Conservation (phyloP, 768 basidiomycete genomes). For the Zangia roseola region DNA sequence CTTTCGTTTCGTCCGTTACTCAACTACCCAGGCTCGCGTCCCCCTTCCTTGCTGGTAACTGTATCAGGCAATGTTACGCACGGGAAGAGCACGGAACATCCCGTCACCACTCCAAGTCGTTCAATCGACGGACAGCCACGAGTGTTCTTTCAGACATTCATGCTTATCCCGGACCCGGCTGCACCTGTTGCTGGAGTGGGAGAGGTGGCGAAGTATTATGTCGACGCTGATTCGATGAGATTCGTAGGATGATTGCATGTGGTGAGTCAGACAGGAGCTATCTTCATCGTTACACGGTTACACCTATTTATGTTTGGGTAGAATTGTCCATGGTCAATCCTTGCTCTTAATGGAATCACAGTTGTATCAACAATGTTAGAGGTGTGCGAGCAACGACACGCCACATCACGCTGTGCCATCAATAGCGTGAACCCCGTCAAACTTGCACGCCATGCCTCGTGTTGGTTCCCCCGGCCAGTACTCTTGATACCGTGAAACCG, state of each 20-base stretch:
- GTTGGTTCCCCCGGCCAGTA: too few relatives aligned
- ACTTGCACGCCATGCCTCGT: too few relatives aligned
- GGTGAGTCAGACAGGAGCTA: background rate
- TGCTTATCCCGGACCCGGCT: constrained; percentile 74
- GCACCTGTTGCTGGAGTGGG: constrained; percentile 63
- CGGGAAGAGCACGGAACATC: constrained; percentile 61
- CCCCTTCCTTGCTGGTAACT: constrained; percentile 74
- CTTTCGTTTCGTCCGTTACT: constrained; percentile 5
- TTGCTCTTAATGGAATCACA: background rate
- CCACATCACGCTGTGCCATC: too few relatives aligned
- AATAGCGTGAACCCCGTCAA: too few relatives aligned
- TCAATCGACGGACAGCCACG: constrained; percentile 75
- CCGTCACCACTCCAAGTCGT: constrained; percentile 44
- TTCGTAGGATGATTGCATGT: constrained; percentile 63
- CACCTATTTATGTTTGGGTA: background rate
- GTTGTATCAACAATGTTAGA: background rate
- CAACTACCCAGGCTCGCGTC: constrained; percentile 58
- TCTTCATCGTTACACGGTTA: background rate
- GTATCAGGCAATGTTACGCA: constrained; percentile 81
- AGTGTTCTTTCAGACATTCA: constrained; percentile 85
- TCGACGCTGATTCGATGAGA: constrained; percentile 75
- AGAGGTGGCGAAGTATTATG: constrained; percentile 79
- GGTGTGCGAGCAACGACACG: too few relatives aligned
- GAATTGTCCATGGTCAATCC: background rate
- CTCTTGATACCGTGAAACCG: too few relatives aligned